Evolutionary conservation across 2,329 filamentous ascomycete species (phyloP), one percentile per base, ranked within the genome.

Genomic region (Cyclaneusma minus): DNA sequence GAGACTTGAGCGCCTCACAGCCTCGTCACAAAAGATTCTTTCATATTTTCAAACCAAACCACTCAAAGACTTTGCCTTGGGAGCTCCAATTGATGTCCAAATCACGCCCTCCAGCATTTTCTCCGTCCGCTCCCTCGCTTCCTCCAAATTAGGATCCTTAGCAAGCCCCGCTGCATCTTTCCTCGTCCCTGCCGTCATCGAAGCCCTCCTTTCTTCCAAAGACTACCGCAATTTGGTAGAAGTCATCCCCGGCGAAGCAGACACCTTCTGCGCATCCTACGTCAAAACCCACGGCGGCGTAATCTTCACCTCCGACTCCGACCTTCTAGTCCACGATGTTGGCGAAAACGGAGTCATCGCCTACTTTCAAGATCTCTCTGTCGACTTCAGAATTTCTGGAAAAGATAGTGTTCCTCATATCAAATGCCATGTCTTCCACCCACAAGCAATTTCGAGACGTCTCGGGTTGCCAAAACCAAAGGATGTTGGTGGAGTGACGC

Each of bases 301-400:
- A 2, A 62, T 83, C 9, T 51, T 94, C 5, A 91, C 83, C 0
- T 74, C 71, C n/a, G 87, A 95, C 42, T 91, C 84, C 0, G 87
- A 95, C 43, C 60, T 94, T 6, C 55, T 92, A 1, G 61, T 87
- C 0, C 74, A 85, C 44, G 64, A 82, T 31, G 59, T 87, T 6
- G 75, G 73, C 0, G 25, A 44, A 0, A 35, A 60, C 2, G 76
- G 76, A 0, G 56, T 60, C 1, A 69, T 92, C 0, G 56, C 72
- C 1, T 74, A 87, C 30, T 64, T 92, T 16, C 59, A 64, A 29
- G 75, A 82, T 24, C 48, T 87, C 1, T 38, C 48, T 29, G 11
- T 29, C 6, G 14, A 18, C 30, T 24, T 6, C 41, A 41, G 18
- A 14, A 31, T 2, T 12, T 22, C 17, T 51, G 34, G 29, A 31